Conservation (phyloP, 768 basidiomycete species). For the Mrakia hoshinonis region DNA sequence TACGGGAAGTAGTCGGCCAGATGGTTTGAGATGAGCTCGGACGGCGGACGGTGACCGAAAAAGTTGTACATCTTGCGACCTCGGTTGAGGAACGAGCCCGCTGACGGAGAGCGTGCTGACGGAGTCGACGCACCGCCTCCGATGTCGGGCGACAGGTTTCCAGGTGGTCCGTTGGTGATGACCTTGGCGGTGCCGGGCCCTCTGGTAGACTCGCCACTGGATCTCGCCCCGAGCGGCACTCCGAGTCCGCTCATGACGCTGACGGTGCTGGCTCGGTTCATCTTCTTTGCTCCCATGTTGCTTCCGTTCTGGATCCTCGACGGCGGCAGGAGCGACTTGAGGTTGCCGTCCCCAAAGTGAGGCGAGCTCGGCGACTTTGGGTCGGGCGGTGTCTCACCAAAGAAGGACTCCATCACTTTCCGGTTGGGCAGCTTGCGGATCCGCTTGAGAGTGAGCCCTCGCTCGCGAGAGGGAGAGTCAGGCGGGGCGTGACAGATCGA, state of each 20-base stretch:
- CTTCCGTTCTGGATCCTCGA: conserved; percentile 20
- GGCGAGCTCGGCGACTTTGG: conserved; percentile 42
- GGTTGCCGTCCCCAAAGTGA: conserved; percentile 38
- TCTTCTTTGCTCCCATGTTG: conserved; percentile 45
- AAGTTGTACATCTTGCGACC: conserved; percentile 57
- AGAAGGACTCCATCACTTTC: conserved; percentile 45
- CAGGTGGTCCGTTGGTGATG: conserved; percentile 29
- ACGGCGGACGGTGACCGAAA: conserved; percentile 94
- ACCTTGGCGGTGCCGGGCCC: conserved; percentile 30
- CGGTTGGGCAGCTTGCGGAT: conserved; percentile 41
- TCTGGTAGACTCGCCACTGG: conserved; percentile 51
- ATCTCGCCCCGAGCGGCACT: conserved; percentile 65
- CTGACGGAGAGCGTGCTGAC: conserved; percentile 35
- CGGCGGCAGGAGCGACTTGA: conserved; percentile 33
- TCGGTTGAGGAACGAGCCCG: conserved; percentile 39
- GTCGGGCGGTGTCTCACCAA: conserved; percentile 47
- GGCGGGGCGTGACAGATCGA: conserved; percentile 73
- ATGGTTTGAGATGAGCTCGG: conserved; percentile 91
- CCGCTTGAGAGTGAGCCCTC: conserved; percentile 65
- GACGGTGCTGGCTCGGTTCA: conserved; percentile 87
- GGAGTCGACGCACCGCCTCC: conserved; percentile 7
- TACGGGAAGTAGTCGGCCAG: conserved; percentile 90
- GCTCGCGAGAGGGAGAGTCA: conserved; percentile 68
- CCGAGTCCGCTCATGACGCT: conserved; percentile 91
- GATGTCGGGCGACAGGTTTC: conserved; percentile 20